Conservation (phyloP, 108 stramenopile species). For the Fragilariopsis cylindrus region DNA sequence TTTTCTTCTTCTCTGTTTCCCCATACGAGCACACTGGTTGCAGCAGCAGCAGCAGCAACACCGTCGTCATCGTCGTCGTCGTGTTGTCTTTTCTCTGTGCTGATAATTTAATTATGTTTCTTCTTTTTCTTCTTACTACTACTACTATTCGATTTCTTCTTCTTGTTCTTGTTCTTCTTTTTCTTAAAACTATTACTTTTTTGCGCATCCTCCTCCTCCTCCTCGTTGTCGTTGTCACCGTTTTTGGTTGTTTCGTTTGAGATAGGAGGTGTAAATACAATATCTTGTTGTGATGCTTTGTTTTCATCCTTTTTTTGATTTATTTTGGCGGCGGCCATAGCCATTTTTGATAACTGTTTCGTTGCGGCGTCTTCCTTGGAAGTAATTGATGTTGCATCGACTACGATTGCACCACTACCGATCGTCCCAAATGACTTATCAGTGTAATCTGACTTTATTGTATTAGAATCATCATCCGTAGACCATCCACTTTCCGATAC, state of each 20-base stretch:
- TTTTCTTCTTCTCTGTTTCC: too few relatives aligned
- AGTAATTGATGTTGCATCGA: background rate
- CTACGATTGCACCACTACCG: slow-evolving; percentile 10
- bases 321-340: background rate
- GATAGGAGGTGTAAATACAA: background rate
- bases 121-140: too few relatives aligned
- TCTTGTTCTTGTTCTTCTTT: background rate
- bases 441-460: slow-evolving; percentile 4
- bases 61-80: too few relatives aligned
- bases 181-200: background rate
- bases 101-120: too few relatives aligned
- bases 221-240: background rate
- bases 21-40: too few relatives aligned
- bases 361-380: background rate
- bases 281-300: background rate
- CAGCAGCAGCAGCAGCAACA: too few relatives aligned
- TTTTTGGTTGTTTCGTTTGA: background rate
- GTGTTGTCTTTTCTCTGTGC: too few relatives aligned
- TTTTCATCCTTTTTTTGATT: background rate
- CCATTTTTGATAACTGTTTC: background rate
- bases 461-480: slow-evolving; percentile 5
- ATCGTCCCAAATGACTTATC: background rate
- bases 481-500: slow-evolving; percentile 8
- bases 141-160: background rate
- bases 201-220: background rate